Conservation (phyloP, 495 filamentous ascomycete species). For the Wilcoxina mikolae region DNA sequence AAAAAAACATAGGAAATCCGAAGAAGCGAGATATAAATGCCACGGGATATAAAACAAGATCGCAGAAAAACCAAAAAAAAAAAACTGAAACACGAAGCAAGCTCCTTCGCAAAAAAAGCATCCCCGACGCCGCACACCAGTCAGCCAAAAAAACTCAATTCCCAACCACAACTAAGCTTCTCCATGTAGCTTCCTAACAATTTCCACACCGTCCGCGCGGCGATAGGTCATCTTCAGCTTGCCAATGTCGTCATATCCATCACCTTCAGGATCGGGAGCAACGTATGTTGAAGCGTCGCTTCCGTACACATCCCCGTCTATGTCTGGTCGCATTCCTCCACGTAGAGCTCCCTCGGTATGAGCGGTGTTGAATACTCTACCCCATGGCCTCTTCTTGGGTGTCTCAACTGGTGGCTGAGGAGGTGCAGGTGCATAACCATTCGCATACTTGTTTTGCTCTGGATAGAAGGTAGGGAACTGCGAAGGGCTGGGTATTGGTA, state of each 20-base stretch:
- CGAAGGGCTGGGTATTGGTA: background rate
- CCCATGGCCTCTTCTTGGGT: slow-evolving; percentile 25
- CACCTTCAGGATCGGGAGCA: slow-evolving; percentile 14
- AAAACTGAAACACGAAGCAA: background rate
- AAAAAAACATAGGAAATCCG: background rate
- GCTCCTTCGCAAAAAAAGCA: background rate
- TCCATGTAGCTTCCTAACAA: slow-evolving; percentile 25
- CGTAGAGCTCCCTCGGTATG: slow-evolving; percentile 25
- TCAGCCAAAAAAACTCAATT: background rate
- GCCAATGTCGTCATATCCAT: slow-evolving; percentile 19
- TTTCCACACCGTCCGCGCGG: slow-evolving; percentile 28
- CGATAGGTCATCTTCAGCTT: slow-evolving; percentile 28
- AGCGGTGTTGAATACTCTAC: slow-evolving; percentile 24
- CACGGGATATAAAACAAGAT: background rate
- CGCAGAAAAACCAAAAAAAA: background rate
- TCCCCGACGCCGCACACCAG: too few relatives aligned
- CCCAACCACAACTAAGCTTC: background rate
- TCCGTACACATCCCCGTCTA: slow-evolving; percentile 23
- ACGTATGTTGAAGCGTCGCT: slow-evolving; percentile 13
- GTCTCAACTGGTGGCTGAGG: background rate
- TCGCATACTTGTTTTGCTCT: slow-evolving; percentile 2
- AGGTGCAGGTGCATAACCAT: background rate
- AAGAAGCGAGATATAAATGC: background rate
- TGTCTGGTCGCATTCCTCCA: slow-evolving; percentile 22
- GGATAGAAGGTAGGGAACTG: slow-evolving; percentile 25